phyloP scores from a whole-genome alignment of 768 basidiomycete species.

The Porphyrellus cyaneotinctus region DNA sequence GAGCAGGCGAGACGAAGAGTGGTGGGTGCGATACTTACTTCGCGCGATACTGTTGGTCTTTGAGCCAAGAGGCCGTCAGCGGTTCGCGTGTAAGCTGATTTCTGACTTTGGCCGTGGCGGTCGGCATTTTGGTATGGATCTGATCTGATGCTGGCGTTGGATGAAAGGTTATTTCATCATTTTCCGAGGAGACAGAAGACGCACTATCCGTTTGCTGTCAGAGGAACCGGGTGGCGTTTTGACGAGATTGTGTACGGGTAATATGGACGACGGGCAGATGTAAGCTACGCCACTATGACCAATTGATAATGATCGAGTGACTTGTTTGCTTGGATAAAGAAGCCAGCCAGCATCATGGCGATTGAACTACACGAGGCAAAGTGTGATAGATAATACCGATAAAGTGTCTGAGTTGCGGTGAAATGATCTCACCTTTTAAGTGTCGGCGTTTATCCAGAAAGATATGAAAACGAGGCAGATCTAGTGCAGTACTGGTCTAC shows the following conservation, averaged over 20 bases:
- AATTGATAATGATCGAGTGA: slow-evolving; percentile 3
- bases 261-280: slow-evolving; percentile 6
- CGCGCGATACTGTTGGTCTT: slow-evolving; percentile 28
- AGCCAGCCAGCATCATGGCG: neutral
- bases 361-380: slow-evolving; percentile 1
- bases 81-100: slow-evolving; percentile 1
- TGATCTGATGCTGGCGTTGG: slow-evolving; percentile 10
- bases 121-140: slow-evolving; percentile 10
- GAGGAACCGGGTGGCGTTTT: slow-evolving; percentile 15
- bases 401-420: slow-evolving; percentile 10
- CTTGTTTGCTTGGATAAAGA: slow-evolving; percentile 8
- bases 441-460: slow-evolving; percentile 2
- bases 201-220: neutral
- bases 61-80: neutral
- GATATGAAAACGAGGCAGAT: slow-evolving; percentile 1
- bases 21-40: slow-evolving; percentile 34
- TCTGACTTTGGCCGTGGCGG: slow-evolving; percentile 8
- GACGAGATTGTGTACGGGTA: slow-evolving; percentile 3
- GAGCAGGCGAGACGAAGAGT: slow-evolving; percentile 22
- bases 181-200: slow-evolving; percentile 13
- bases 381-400: neutral
- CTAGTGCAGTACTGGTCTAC: neutral
- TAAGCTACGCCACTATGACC: slow-evolving; percentile 14
- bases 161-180: slow-evolving; percentile 2
- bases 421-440: slow-evolving; percentile 8